Conservation (phyloP, 1,139 yeast genomes). For the Nakaseomyces bracarensis region DNA sequence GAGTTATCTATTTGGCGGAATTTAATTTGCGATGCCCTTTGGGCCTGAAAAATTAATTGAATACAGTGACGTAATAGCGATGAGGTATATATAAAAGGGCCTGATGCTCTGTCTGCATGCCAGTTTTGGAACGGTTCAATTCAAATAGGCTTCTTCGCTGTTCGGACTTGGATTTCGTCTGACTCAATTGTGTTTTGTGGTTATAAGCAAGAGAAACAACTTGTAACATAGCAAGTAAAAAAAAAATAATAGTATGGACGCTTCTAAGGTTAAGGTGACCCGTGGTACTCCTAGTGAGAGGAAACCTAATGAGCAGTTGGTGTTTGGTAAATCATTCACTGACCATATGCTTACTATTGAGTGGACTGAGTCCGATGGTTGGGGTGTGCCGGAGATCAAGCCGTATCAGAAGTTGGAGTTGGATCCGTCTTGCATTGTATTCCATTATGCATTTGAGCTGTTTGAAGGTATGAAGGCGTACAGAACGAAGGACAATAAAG, state of each 20-base stretch:
- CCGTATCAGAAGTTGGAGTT: conserved; percentile 71
- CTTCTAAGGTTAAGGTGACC: conserved; percentile 56
- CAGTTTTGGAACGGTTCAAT: too few relatives aligned
- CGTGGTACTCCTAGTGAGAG: conserved; percentile 57
- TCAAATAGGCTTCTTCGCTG: too few relatives aligned
- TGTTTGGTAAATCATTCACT: conserved; percentile 81
- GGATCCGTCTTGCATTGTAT: conserved; percentile 83
- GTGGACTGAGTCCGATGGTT: conserved; percentile 71
- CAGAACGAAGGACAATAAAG: conserved; percentile 55
- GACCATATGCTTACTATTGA: conserved; percentile 85
- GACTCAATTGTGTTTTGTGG: too few relatives aligned
- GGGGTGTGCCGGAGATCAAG: conserved; percentile 78
- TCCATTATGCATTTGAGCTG: conserved; percentile 91
- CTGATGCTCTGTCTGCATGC: too few relatives aligned
- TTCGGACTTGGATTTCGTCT: too few relatives aligned
- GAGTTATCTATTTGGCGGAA: too few relatives aligned
- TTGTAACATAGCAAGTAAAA: not conserved
- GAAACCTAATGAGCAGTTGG: conserved; percentile 65
- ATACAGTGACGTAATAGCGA: too few relatives aligned
- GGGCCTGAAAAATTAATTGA: too few relatives aligned
- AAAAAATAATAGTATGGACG: conserved; percentile 38
- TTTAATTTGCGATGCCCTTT: too few relatives aligned
- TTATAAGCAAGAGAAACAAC: too few relatives aligned
- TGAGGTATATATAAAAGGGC: not conserved
- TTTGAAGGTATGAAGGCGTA: conserved; percentile 97